These are phyloP conservation scores for Agaricus blazei DNA, from an alignment of 768 basidiomycete species.

Conservation along the genomic window DNA sequence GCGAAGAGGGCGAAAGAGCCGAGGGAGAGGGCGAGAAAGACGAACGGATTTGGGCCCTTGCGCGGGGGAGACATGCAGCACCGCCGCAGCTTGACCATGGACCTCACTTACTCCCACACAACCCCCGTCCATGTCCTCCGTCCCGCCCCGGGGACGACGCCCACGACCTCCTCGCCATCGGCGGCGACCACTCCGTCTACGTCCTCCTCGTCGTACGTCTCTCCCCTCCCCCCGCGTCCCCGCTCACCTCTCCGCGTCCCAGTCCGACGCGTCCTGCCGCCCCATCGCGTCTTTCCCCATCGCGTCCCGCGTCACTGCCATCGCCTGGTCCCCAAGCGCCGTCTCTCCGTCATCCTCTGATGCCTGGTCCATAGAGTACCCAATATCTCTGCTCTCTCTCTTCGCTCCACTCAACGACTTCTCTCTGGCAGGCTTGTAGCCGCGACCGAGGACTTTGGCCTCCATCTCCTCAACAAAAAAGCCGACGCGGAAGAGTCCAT, in stretches of 20 bases:
- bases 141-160: constrained; percentile 61
- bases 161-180: constrained; percentile 65
- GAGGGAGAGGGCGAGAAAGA: constrained; percentile 51
- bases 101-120: constrained; percentile 54
- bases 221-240: constrained; percentile 7
- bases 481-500: constrained; percentile 42
- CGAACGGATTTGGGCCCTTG: constrained; percentile 57
- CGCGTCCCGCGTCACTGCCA: constrained; percentile 62
- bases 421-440: constrained; percentile 51
- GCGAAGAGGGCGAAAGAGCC: constrained; percentile 57
- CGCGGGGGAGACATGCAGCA: constrained; percentile 17
- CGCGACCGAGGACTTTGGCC: constrained; percentile 63
- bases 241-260: constrained; percentile 10
- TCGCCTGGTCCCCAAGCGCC: constrained; percentile 74
- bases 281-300: constrained; percentile 69
- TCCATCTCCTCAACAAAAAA: constrained; percentile 64
- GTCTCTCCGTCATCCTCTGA: constrained; percentile 62
- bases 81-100: constrained; percentile 32
- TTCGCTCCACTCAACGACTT: not conserved
- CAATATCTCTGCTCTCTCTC: not conserved
- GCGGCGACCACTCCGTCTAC: constrained; percentile 68
- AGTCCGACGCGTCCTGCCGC: constrained; percentile 40
- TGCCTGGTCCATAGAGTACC: constrained; percentile 71
- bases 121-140: constrained; percentile 58
- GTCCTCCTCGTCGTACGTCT: constrained; percentile 57